These are phyloP conservation scores for Kwoniella shandongensis DNA, from an alignment of 768 basidiomycete genomes.

Conservation along the genomic window DNA sequence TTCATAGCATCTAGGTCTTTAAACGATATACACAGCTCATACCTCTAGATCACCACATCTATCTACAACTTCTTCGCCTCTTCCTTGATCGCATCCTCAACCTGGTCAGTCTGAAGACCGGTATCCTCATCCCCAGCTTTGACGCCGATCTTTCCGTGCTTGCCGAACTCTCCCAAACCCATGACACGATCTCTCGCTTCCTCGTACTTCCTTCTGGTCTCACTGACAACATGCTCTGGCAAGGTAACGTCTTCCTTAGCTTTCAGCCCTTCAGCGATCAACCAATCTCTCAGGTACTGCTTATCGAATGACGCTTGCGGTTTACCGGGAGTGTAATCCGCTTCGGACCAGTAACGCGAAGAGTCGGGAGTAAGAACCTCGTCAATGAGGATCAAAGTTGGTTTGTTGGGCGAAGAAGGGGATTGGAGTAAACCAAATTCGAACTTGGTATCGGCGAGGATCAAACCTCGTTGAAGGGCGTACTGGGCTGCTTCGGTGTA, in stretches of 20 bases:
- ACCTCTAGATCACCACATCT: not conserved
- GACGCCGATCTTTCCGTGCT: constrained; percentile 11
- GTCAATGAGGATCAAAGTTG: constrained; percentile 77
- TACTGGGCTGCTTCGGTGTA: constrained; percentile 68
- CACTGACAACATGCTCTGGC: constrained; percentile 69
- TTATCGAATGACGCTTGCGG: constrained; percentile 92
- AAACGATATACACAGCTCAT: too few species aligned
- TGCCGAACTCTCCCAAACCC: constrained; percentile 47
- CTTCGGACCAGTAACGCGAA: constrained; percentile 90
- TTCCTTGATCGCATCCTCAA: constrained; percentile 19
- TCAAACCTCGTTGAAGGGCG: constrained; percentile 73
- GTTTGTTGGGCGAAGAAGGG: constrained; percentile 27
- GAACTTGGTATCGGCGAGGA: constrained; percentile 97
- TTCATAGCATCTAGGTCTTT: too few species aligned
- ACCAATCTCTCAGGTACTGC: constrained; percentile 90
- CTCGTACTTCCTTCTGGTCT: constrained; percentile 73
- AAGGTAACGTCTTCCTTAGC: constrained; percentile 72
- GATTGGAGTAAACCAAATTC: constrained; percentile 81
- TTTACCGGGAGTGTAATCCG: constrained; percentile 68
- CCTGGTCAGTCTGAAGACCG: constrained; percentile 25
- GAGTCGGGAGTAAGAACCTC: constrained; percentile 98
- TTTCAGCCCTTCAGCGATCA: constrained; percentile 70
- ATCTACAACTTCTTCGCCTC: constrained; percentile 1
- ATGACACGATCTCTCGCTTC: constrained; percentile 63
- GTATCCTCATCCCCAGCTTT: constrained; percentile 9